These are phyloP conservation scores for Trametes versicolor DNA, from an alignment of 1,284 basidiomycete species.

Conservation along the genomic window DNA sequence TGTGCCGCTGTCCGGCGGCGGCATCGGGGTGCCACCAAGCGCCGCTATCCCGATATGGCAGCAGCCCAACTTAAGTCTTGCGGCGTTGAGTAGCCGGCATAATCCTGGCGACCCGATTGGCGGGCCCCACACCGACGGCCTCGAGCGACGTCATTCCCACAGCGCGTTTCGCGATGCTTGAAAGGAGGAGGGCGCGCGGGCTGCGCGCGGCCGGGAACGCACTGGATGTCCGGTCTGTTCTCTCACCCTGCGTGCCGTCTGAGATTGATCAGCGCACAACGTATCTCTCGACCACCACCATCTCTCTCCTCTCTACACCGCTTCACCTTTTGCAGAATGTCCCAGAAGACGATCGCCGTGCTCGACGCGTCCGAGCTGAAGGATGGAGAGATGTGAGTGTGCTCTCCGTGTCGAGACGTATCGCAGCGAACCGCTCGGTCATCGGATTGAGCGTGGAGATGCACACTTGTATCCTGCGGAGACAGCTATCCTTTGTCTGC, in stretches of 20 bases:
- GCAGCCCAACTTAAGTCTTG: no score
- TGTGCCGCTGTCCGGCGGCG: no score
- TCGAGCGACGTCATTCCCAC: constrained; percentile 24
- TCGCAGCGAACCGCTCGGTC: no score
- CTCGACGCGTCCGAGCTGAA: constrained; percentile 72
- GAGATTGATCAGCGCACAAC: constrained; percentile 23
- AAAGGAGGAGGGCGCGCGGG: constrained; percentile 6
- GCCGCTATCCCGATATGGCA: no score
- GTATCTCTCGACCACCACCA: constrained; percentile 24
- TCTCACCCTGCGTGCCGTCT: constrained; percentile 24
- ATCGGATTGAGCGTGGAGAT: no score
- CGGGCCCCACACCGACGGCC: constrained; percentile 3
- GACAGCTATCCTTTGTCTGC: no score
- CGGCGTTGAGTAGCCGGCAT: constrained; percentile 2
- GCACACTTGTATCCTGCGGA: no score
- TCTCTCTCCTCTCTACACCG: background rate
- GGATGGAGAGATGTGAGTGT: constrained; percentile 79
- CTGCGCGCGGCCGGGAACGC: constrained; percentile 10
- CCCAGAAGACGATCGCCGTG: constrained; percentile 69
- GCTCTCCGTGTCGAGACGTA: background rate
- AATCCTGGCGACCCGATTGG: constrained; percentile 19
- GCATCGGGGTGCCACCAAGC: no score
- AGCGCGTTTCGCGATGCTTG: constrained; percentile 21
- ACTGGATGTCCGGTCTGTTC: constrained; percentile 27
- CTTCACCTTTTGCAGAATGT: constrained; percentile 42